Conservation (phyloP, 805 yeast species). For the Blastobotrys terrestris region DNA sequence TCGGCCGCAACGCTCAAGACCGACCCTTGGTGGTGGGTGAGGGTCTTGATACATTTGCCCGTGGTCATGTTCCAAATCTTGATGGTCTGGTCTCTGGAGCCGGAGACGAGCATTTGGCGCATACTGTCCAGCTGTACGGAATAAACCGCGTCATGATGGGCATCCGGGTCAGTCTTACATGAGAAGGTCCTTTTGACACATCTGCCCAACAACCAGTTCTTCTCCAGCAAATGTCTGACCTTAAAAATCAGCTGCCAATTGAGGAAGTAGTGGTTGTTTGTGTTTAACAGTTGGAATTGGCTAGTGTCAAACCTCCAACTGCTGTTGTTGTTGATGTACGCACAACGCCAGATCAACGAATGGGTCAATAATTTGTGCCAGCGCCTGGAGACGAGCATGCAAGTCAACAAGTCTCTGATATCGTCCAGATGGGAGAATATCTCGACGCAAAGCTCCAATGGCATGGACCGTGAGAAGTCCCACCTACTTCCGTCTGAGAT, state of each 20-base stretch:
- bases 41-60: conserved; percentile 15
- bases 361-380: conserved; percentile 18
- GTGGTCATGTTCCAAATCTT: conserved; percentile 31
- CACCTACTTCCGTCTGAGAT: background rate
- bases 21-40: conserved; percentile 28
- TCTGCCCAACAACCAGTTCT: conserved; percentile 10
- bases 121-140: conserved; percentile 60
- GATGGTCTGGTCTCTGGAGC: conserved; percentile 45
- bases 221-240: conserved; percentile 6
- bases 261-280: background rate
- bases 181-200: conserved; percentile 7
- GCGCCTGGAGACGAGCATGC: conserved; percentile 18
- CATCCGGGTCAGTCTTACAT: background rate
- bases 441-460: conserved; percentile 15
- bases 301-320: conserved; percentile 1
- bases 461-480: conserved; percentile 16
- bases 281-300: background rate
- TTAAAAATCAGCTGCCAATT: conserved; percentile 8
- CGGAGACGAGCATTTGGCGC: conserved; percentile 63
- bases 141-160: conserved; percentile 75
- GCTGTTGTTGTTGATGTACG: conserved; percentile 6
- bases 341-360: conserved; percentile 21
- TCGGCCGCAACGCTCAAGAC: conserved; percentile 27
- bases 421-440: conserved; percentile 18
- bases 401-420: conserved; percentile 10